phyloP scores from a whole-genome alignment of 805 yeast species.

The Blastobotrys attinorum region DNA sequence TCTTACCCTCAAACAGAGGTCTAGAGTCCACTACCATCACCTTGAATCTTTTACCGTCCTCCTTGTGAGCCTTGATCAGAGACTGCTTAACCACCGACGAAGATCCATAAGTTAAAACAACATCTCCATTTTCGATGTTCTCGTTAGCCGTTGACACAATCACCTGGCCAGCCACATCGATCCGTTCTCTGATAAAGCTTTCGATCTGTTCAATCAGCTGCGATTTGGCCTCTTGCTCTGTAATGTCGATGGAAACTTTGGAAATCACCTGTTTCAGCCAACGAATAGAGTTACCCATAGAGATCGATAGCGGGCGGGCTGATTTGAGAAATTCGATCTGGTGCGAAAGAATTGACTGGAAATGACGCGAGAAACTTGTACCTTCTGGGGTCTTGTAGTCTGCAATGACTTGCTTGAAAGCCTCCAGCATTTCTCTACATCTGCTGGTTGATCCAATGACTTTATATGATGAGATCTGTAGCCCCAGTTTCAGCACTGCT shows the following conservation, averaged over 20 bases:
- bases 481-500: slow-evolving; percentile 65
- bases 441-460: slow-evolving; percentile 87
- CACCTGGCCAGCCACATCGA: slow-evolving; percentile 73
- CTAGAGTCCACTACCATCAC: slow-evolving; percentile 87
- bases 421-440: slow-evolving; percentile 74
- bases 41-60: slow-evolving; percentile 53
- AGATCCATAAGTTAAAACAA: slow-evolving; percentile 80
- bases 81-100: slow-evolving; percentile 75
- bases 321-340: slow-evolving; percentile 89
- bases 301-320: slow-evolving; percentile 82
- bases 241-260: slow-evolving; percentile 62
- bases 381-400: slow-evolving; percentile 83
- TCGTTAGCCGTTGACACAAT: slow-evolving; percentile 73
- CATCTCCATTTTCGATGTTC: slow-evolving; percentile 69
- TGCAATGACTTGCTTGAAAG: slow-evolving; percentile 68
- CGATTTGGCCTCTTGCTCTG: slow-evolving; percentile 59
- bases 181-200: slow-evolving; percentile 73
- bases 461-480: slow-evolving; percentile 73
- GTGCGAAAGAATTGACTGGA: slow-evolving; percentile 78
- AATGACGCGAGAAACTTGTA: slow-evolving; percentile 76
- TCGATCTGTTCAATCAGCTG: slow-evolving; percentile 62
- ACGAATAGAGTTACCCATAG: slow-evolving; percentile 97
- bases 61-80: slow-evolving; percentile 55
- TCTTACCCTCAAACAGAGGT: slow-evolving; percentile 90
- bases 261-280: slow-evolving; percentile 96